Base-by-base conservation (phyloP, 1,284 basidiomycete genomes). In the Sphagnurus paluster region DNA sequence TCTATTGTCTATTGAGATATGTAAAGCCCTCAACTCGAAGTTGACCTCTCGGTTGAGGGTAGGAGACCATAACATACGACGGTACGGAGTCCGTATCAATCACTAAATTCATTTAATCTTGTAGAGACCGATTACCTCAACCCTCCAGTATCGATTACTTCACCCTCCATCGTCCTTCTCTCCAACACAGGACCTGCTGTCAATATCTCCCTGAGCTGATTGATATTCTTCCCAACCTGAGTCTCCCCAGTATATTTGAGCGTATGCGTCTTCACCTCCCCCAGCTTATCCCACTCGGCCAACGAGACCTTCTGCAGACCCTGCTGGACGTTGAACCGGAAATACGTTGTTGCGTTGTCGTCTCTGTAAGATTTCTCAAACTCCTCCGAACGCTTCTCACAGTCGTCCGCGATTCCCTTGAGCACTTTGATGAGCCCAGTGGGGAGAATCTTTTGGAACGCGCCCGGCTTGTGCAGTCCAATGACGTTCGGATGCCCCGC, bases 281-380 rank as follows among this genome's bases (percentile, higher is more conserved):
- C 16, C 35, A 49, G 11, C 21, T 34, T 44, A 16, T 34, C 36
- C 46, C 50, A 52, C 17, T 52, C 40, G 6, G 19, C 30, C 9
- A 45, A 25, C n/a, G 20, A 24, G 8, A 49, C 36, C 5, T 45
- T 19, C 47, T 52, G 42, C 21, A 52, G 8, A 10, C 50, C 50
- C 11, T 52, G 50, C 34, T 52, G 46, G 24, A 49, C 50, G 16
- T 48, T 52, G 7, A 52, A 42, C 3, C 50, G 43, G 24, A 42
- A 52, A 32, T 42, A 52, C 2, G 39, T 23, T 16, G 45, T 32
- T 2, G 32, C 9, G 4, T 28, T 29, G 7, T 10, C 29, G 1
- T 19, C 10, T 9, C 13, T 17, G 32, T 37, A 33, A 4, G 2
- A 10, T 23, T 14, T 28, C 33, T 39, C 25, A 17, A 46, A 39